Evolutionary conservation across 768 basidiomycete species (phyloP), one percentile per base, ranked within the genome.

Genomic region (Boletales sp.): DNA sequence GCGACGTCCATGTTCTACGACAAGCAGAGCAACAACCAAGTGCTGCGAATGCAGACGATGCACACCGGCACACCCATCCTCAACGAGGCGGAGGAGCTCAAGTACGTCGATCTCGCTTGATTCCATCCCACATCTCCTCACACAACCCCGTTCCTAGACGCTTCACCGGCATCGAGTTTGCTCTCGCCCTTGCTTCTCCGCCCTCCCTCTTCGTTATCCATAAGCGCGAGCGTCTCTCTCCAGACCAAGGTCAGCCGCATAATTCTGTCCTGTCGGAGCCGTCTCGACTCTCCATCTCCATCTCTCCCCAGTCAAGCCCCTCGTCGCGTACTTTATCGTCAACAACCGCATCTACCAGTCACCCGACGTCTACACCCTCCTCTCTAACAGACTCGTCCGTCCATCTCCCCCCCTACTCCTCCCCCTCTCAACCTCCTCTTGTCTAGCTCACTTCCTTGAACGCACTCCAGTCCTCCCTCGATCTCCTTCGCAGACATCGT

Each of bases 1-100:
- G 75, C 86, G 12, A 82, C 82, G 1, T 93, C 90, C 27, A 92
- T 92, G 82, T 94, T 93, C 73, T 95, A 92, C 66, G 92, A 94
- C 70, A 90, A 90, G 68, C 87, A 90, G 69, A 92, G 88, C 71
- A 94, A 87, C 68, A 95, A 95, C 67, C 89, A 93, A 60, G 84
- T 88, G 29, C 72, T 95, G 39, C 86, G 91, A 58, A 95, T 95
- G 93, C 93, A 95, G 68, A 94, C 90, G 0, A 85, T 87, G 72
- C 86, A 90, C 61, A 87, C 87, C 0, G 90, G 86, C n/a, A 71
- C 80, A 27, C 81, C 86, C 10, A 70, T 91, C 48, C 72, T 77
- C 8, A 86, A 94, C 56, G 93, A 94, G 65, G 83, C 85, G 10
- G 89, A 89, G 55, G 90, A 94, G 63, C 82, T 95, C 54, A 90